These are phyloP conservation scores for Colletotrichum kahawae DNA, from an alignment of 2,329 filamentous ascomycete species.

Conservation along the genomic window DNA sequence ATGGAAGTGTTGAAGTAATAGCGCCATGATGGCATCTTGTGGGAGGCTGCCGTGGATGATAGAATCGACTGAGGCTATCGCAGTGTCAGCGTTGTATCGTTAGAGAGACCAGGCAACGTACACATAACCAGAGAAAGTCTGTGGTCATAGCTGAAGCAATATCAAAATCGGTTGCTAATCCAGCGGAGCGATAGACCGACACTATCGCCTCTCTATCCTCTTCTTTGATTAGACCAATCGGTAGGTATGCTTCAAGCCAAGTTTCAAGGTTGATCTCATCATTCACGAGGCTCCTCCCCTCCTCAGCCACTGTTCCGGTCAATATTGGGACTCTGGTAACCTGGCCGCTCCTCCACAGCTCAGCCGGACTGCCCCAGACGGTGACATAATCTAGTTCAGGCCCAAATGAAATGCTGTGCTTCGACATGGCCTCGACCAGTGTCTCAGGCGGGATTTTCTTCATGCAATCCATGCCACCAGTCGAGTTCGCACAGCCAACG, in stretches of 20 bases:
- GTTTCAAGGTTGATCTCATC: slow-evolving; percentile 22
- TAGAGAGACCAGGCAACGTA: slow-evolving; percentile 18
- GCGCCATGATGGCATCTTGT: slow-evolving; percentile 28
- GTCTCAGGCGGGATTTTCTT: slow-evolving; percentile 11
- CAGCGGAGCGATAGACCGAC: slow-evolving; percentile 17
- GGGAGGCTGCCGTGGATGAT: slow-evolving; percentile 24
- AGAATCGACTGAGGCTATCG: slow-evolving; percentile 28
- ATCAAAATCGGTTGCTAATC: slow-evolving; percentile 27
- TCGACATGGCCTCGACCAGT: slow-evolving; percentile 22
- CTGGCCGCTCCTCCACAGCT: slow-evolving; percentile 25
- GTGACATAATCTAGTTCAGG: slow-evolving; percentile 26
- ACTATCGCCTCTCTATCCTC: slow-evolving; percentile 18
- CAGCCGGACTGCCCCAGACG: slow-evolving; percentile 14
- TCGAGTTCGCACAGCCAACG: slow-evolving; percentile 21
- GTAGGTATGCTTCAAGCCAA: slow-evolving; percentile 25
- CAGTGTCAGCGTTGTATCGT: not conserved
- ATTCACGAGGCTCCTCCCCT: slow-evolving; percentile 28
- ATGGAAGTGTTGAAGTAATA: slow-evolving; percentile 31
- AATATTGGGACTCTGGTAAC: slow-evolving; percentile 27
- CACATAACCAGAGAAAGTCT: slow-evolving; percentile 31
- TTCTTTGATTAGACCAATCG: not conserved
- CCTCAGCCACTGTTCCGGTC: slow-evolving; percentile 28
- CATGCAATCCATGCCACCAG: slow-evolving; percentile 26
- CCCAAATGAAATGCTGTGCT: not conserved
- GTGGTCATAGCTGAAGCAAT: slow-evolving; percentile 29